Evolutionary conservation across 495 filamentous ascomycete genomes (phyloP), one percentile per base, ranked within the genome.

Genomic region (Cenococcum geophilum): DNA sequence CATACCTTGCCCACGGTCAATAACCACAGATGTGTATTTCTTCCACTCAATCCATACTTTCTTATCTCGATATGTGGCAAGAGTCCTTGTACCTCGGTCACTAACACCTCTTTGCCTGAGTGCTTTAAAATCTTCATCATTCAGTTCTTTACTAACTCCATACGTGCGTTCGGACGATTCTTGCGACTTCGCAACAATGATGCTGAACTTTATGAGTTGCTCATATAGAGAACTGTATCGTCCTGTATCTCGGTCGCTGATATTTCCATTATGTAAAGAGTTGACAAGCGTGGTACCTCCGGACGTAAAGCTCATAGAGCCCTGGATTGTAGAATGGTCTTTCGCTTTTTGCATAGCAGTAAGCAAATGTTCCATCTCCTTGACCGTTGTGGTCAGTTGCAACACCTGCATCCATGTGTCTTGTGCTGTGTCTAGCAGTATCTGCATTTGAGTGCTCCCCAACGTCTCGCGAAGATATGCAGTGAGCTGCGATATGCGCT

Each of bases 11-110:
- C 34, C 53, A 20, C 3, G 16, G 22, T 58, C 35, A 22, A 45
- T 34, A 20, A 9, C 49, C 55, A 58, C 27, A 16, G 21, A 40
- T 23, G n/a, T 58, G 55, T 45, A 58, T 21, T 16, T 16, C 21
- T 58, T 58, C 55, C 55, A 58, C 22, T 58, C 55, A 16, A 58
- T 49, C 55, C 55, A 58, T 6, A 58, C 21, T 47, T 43, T 22
- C 42, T 47, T 58, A 9, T 22, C 25, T 11, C 25, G 53, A 34
- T 25, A 21, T 12, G 53, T 21, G 12, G 27, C 34, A 42, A 40
- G 25, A 36, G 53, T 45, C 40, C 18, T 45, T 45, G 49, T n/a
- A 6, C 49, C 49, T n/a, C 49, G 49, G 21, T 53, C 49, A n/a
- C 27, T 34, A 53, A n/a, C 49, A 1, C 18, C 49, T 4, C 49